Conservation (phyloP, 2,329 filamentous ascomycete genomes). For the Didymella exigua region DNA sequence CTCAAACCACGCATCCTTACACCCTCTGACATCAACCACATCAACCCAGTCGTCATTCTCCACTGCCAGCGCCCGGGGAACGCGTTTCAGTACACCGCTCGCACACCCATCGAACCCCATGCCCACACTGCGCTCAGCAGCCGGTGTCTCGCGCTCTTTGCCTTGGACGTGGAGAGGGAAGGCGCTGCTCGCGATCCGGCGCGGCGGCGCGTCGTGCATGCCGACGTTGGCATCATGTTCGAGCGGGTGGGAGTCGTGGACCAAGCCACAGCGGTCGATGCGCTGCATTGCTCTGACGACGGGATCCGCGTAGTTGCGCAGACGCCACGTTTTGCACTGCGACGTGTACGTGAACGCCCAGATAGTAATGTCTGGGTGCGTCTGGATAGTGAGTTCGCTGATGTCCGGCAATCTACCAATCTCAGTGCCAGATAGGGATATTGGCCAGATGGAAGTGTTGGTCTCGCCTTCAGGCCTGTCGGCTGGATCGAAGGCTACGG, state of each 20-base stretch:
- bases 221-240: conserved; percentile 21
- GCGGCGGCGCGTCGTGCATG: conserved; percentile 16
- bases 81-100: conserved; percentile 20
- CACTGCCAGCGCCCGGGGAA: conserved; percentile 32
- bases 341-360: conserved; percentile 59
- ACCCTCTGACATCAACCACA: conserved; percentile 33
- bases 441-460: conserved; percentile 51
- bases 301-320: conserved; percentile 41
- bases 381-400: conserved; percentile 59
- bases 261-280: conserved; percentile 34
- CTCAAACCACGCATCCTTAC: conserved; percentile 38
- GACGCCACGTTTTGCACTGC: conserved; percentile 54
- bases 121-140: conserved; percentile 5
- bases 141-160: conserved; percentile 1
- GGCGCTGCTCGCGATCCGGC: background rate
- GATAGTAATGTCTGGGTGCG: conserved; percentile 53
- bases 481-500: background rate
- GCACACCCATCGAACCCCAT: conserved; percentile 32
- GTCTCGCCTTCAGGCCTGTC: conserved; percentile 1
- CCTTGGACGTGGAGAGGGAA: background rate
- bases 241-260: conserved; percentile 21
- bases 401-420: conserved; percentile 55
- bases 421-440: conserved; percentile 57
- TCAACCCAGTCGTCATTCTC: conserved; percentile 41
- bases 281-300: conserved; percentile 11